phyloP scores from a whole-genome alignment of 2,329 filamentous ascomycete genomes.

The Ramularia endophylla region DNA sequence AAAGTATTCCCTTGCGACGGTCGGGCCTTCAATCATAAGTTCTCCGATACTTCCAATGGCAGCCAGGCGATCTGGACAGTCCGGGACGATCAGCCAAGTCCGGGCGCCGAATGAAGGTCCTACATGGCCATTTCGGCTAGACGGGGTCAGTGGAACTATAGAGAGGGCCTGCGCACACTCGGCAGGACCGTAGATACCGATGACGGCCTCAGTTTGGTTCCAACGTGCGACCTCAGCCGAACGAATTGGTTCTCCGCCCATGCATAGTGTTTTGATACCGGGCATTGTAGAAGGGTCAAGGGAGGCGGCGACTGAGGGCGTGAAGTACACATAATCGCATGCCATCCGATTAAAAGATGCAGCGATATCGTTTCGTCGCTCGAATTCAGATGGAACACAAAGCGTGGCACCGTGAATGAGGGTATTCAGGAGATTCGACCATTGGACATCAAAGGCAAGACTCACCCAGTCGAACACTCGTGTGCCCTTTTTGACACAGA shows the following conservation, averaged over 20 bases:
- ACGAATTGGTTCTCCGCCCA: constrained; percentile 36
- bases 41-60: constrained; percentile 45
- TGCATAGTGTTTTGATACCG: constrained; percentile 2
- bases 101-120: constrained; percentile 11
- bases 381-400: constrained; percentile 30
- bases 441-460: constrained; percentile 1
- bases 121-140: constrained; percentile 5
- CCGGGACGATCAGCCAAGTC: constrained; percentile 28
- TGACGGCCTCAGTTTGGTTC: constrained; percentile 33
- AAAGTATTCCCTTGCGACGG: constrained; percentile 41
- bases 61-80: constrained; percentile 24
- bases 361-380: constrained; percentile 47
- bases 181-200: constrained; percentile 41
- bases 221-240: constrained; percentile 34
- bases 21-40: constrained; percentile 41
- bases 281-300: constrained; percentile 29
- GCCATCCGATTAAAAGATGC: constrained; percentile 29
- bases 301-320: constrained; percentile 49
- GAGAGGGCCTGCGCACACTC: constrained; percentile 25
- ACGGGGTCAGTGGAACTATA: constrained; percentile 2
- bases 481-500: neutral
- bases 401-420: constrained; percentile 13
- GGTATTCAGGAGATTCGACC: neutral
- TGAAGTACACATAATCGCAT: constrained; percentile 45
- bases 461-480: constrained; percentile 1